Evolutionary conservation across 1,284 basidiomycete species (phyloP), one percentile per base, ranked within the genome.

Genomic region (Melampsora americana): DNA sequence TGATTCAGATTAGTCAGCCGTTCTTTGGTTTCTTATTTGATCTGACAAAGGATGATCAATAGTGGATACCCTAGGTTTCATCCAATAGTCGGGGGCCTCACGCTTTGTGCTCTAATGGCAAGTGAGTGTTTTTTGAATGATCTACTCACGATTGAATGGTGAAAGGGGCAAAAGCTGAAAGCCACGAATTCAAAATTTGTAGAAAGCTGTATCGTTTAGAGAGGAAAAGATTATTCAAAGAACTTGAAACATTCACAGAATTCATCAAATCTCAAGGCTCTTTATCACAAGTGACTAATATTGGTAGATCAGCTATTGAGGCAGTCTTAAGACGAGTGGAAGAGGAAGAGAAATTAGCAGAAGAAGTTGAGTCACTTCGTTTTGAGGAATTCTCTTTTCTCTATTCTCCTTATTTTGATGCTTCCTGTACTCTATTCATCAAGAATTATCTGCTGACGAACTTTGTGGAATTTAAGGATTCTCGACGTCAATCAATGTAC

Each of bases 51-150:
- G 61, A 65, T 42, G 3, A 23, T 59, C n/a, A 1, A 23, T 59
- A 76, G 73, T 64, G 73, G 73, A 44, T 76, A 76, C 32, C 73
- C 73, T 32, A 53, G 73, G 32, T 76, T 76, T 64, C 73, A 76
- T 23, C 73, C 73, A 26, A 69, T 76, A 5, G 73, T 76, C 9
- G 73, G 73, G 20, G 73, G 66, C 4, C 46, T 76, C 9, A 69
- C 66, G 16, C 66, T 76, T 53, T 76, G 66, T 20, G 73, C 73
- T 44, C 60, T 76, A 14, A 76, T 76, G 73, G 66, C 66, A 28
- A 76, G 73, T 76, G 2, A 76, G 66, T 16, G 16, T 23, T 56
- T n/a, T 20, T 44, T 35, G 44, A 0, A 39, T 44, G 16, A 11
- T 14, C 12, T 44, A 44, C 42, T 14, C 42, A 44, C 12, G 42